These are phyloP conservation scores for Candida saitoana DNA, from an alignment of 805 yeast species.

Conservation along the genomic window DNA sequence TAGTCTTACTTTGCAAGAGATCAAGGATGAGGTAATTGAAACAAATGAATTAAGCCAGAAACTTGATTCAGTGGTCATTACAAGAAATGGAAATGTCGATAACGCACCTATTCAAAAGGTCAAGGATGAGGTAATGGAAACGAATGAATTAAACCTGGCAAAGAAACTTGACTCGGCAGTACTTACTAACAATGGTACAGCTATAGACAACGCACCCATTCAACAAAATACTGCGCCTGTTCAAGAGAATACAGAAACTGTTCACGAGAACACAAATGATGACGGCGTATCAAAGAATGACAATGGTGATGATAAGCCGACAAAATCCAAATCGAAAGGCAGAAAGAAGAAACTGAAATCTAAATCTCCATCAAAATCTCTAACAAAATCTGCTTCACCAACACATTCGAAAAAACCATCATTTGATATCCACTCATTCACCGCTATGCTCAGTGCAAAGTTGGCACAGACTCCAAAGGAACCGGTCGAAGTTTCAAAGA, in stretches of 20 bases:
- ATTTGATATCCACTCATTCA: conserved; percentile 25
- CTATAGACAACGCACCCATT: not conserved
- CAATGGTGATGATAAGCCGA: not conserved
- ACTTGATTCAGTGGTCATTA: too few relatives aligned
- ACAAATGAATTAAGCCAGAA: too few relatives aligned
- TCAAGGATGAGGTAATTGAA: not conserved
- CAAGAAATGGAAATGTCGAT: too few relatives aligned
- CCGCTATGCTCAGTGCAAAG: conserved; percentile 22
- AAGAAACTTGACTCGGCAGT: not conserved
- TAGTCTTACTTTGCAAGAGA: not conserved
- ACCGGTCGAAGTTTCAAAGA: not conserved
- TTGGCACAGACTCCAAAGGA: conserved; percentile 8
- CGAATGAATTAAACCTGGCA: not conserved
- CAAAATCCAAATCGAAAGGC: not conserved
- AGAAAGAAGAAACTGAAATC: not conserved
- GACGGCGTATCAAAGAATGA: not conserved
- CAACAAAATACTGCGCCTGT: not conserved
- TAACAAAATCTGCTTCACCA: not conserved
- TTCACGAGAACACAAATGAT: not conserved
- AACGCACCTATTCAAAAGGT: not conserved
- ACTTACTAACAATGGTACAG: not conserved
- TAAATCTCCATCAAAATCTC: not conserved
- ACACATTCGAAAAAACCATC: not conserved
- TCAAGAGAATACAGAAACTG: not conserved
- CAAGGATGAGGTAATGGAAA: not conserved